Percentiles rank a stretch among this genome's conserved stretches.
Evolutionary conservation across 352 stramenopile species (phyloP).

Genomic region (Phytophthora vignae): DNA sequence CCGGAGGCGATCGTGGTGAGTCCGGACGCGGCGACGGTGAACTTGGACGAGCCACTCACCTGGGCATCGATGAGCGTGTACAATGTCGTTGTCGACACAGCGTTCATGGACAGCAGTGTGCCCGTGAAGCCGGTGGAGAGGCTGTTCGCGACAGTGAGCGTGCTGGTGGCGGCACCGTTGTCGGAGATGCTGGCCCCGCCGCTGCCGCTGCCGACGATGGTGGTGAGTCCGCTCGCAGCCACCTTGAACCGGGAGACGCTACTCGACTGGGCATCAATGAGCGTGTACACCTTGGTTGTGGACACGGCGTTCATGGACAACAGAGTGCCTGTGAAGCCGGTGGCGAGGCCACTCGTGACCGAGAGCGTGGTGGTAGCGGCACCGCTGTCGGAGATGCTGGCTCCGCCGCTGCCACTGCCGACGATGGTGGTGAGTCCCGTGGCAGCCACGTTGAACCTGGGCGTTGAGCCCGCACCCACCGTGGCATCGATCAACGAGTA

Average conservation of each 20-base stretch:
- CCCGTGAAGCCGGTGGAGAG: background rate
- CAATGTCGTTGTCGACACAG: background rate
- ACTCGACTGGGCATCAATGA: background rate
- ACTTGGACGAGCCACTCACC: slow-evolving; percentile 12
- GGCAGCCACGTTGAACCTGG: too few relatives aligned
- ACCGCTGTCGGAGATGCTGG: too few relatives aligned
- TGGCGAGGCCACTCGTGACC: background rate
- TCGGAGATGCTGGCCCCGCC: too few relatives aligned
- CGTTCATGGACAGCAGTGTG: slow-evolving; percentile 13
- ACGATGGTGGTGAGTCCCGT: background rate
- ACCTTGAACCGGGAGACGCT: slow-evolving; percentile 27
- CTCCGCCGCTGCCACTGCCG: too few relatives aligned
- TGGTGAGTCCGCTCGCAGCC: slow-evolving; percentile 21
- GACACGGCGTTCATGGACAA: background rate
- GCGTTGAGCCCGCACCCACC: background rate
- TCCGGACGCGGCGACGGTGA: slow-evolving; percentile 45
- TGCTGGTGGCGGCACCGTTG: background rate
- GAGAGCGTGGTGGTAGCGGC: too few relatives aligned
- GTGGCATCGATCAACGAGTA: slow-evolving; percentile 4
- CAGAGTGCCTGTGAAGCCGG: slow-evolving; percentile 7
- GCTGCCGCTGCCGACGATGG: too few relatives aligned
- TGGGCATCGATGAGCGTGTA: slow-evolving; percentile 20
- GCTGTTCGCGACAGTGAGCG: slow-evolving; percentile 9
- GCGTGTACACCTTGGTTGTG: background rate
- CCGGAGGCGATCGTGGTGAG: slow-evolving; percentile 37